phyloP scores from a whole-genome alignment of 169 alveolate species.

The Eimeria zaria region DNA sequence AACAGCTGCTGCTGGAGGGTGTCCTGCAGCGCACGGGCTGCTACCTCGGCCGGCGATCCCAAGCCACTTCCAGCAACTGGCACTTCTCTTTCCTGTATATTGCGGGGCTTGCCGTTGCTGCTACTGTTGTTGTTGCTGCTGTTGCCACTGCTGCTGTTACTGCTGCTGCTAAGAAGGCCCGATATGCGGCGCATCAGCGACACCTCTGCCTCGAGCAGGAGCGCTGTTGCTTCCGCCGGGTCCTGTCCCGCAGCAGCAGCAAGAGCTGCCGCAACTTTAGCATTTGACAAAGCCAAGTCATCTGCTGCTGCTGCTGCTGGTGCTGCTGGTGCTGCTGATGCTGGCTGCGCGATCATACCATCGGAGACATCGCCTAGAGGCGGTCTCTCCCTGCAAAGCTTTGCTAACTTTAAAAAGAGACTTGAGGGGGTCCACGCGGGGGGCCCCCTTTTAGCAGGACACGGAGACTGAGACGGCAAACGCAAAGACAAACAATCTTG shows the following conservation, averaged over 20 bases:
- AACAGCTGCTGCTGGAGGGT: slow-evolving; percentile 38
- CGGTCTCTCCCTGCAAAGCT: not conserved
- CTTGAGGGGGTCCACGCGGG: not conserved
- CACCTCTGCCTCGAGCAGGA: slow-evolving; percentile 47
- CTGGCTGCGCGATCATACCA: slow-evolving; percentile 9
- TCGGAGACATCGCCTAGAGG: not conserved
- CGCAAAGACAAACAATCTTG: slow-evolving; percentile 30
- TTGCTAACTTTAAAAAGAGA: not conserved
- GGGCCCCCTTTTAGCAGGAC: slow-evolving; percentile 37
- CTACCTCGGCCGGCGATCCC: not conserved
- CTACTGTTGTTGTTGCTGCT: not conserved
- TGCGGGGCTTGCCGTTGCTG: slow-evolving; percentile 1
- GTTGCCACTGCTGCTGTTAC: slow-evolving; percentile 2
- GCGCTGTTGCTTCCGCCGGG: slow-evolving; percentile 11
- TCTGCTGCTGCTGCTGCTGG: slow-evolving; percentile 25
- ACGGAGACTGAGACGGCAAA: not conserved
- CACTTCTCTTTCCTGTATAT: slow-evolving; percentile 15
- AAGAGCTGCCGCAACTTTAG: slow-evolving; percentile 7
- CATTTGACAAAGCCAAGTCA: not conserved
- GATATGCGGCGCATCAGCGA: slow-evolving; percentile 62
- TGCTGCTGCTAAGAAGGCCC: slow-evolving; percentile 38
- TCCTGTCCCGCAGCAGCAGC: slow-evolving; percentile 20
- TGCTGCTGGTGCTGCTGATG: not conserved
- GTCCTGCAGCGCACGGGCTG: slow-evolving; percentile 37
- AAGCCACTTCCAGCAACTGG: not conserved